Evolutionary conservation across 805 yeast genomes (phyloP).

Genomic region (Saccharomycopsis javanensis): DNA sequence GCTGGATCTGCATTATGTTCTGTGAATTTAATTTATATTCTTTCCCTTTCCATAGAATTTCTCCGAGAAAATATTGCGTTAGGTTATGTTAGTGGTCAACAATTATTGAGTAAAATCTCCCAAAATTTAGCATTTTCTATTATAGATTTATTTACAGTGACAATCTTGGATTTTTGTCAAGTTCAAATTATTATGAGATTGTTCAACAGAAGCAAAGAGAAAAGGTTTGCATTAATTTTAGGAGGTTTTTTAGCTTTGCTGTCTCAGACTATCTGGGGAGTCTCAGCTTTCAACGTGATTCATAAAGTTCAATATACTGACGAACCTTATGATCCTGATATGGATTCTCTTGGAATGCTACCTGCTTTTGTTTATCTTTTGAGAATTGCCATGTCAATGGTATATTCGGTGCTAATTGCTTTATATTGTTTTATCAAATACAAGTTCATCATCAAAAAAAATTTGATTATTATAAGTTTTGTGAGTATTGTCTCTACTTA

Average conservation of each 20-base stretch:
- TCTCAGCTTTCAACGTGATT: slow-evolving; percentile 38
- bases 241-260: slow-evolving; percentile 46
- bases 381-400: slow-evolving; percentile 58
- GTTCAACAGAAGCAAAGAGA: slow-evolving; percentile 60
- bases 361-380: slow-evolving; percentile 69
- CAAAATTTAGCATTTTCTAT: slow-evolving; percentile 35
- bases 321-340: slow-evolving; percentile 27
- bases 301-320: slow-evolving; percentile 23
- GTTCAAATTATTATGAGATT: slow-evolving; percentile 62
- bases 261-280: slow-evolving; percentile 63
- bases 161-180: slow-evolving; percentile 55
- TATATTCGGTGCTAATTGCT: slow-evolving; percentile 55
- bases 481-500: slow-evolving; percentile 47
- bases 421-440: slow-evolving; percentile 46
- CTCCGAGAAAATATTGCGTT: slow-evolving; percentile 33
- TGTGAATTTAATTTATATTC: slow-evolving; percentile 42
- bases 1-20: slow-evolving; percentile 44
- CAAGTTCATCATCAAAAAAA: slow-evolving; percentile 38
- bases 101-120: slow-evolving; percentile 37
- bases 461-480: slow-evolving; percentile 45
- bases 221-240: slow-evolving; percentile 46
- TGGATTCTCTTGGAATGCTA: slow-evolving; percentile 43
- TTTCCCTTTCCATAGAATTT: slow-evolving; percentile 37
- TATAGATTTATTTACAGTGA: slow-evolving; percentile 47
- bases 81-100: slow-evolving; percentile 33